These are phyloP conservation scores for Phytophthora citricola DNA, from an alignment of 352 stramenopile species.

Conservation along the genomic window DNA sequence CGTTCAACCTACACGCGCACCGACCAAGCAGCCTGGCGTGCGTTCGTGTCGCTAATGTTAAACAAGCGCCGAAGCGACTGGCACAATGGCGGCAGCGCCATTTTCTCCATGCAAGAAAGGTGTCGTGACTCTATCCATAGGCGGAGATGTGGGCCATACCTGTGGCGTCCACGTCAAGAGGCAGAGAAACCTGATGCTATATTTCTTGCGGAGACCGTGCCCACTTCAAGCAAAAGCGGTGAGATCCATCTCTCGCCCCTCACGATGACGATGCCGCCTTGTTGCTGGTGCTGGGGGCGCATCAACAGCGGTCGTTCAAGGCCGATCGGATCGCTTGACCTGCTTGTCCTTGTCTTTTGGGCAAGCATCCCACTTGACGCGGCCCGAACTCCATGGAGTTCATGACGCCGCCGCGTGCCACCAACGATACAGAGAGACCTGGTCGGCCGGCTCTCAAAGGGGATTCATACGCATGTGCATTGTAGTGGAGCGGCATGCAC, in stretches of 20 bases:
- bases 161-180: neutral
- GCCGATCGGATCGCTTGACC: slow-evolving; percentile 4
- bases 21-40: slow-evolving; percentile 23
- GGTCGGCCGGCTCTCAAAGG: slow-evolving; percentile 13
- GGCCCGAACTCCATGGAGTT: slow-evolving; percentile 4
- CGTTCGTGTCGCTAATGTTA: slow-evolving; percentile 19
- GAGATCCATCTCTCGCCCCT: neutral
- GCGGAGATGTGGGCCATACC: neutral
- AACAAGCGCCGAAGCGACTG: slow-evolving; percentile 10
- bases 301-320: slow-evolving; percentile 23
- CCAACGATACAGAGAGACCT: slow-evolving; percentile 1
- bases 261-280: neutral
- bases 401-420: slow-evolving; percentile 20
- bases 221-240: slow-evolving; percentile 8
- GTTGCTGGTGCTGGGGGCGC: slow-evolving; percentile 7
- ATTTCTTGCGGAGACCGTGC: slow-evolving; percentile 16
- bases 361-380: slow-evolving; percentile 27
- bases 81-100: neutral
- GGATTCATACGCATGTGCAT: slow-evolving; percentile 22
- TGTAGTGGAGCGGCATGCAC: slow-evolving; percentile 11
- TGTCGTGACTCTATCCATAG: neutral
- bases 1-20: slow-evolving; percentile 1
- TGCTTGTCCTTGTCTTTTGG: slow-evolving; percentile 2
- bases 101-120: neutral
- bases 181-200: slow-evolving; percentile 1